Evolutionary conservation across 805 yeast species (phyloP), one percentile per base, ranked within the genome.

Genomic region (Blastobotrys peoriensis): DNA sequence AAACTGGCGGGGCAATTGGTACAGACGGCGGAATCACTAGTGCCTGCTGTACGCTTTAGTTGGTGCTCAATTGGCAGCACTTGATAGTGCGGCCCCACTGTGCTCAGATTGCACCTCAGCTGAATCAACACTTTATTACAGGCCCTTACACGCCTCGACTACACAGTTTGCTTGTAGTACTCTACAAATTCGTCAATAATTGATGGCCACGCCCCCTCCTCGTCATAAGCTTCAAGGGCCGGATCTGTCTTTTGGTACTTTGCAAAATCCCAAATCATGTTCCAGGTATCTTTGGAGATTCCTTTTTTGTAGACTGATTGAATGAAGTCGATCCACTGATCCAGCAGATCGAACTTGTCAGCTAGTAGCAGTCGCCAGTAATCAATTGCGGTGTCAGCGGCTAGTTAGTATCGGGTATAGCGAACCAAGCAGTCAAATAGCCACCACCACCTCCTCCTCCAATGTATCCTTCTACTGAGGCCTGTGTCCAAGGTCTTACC

Each of bases 181-280:
- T 83, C 94, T 18, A 86, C 83, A 58, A 77, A 91, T 47, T 80
- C 86, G 61, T 91, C 98, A 52, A 91, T 78, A 15, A 86, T 67
- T 43, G 85, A 77, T 3, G 98, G 98, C 98, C 98, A 91, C 0
- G 96, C 85, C 19, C 83, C 88, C 53, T 76, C 74, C 51, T 83
- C 93, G 54, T 83, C 89, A 62, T 88, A 89, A 2, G 63, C 65
- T 13, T 64, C 63, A 3, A 91, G 66, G 1, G 57, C 50, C 0
- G 83, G 77, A 47, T 86, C 84, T 15, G 45, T 25, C 2, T 60
- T 50, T 71, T 48, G 75, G 75, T 43, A 67, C 63, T 54, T 55
- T 44, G 82, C 63, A 56, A 88, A 86, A 45, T 79, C 78, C 44
- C 73, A 73, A 45, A 84, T 67, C 97, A 89, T 88, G 49, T 76